These are phyloP conservation scores for Cladosporium sp. DNA, from an alignment of 2,329 filamentous ascomycete genomes.

Conservation along the genomic window DNA sequence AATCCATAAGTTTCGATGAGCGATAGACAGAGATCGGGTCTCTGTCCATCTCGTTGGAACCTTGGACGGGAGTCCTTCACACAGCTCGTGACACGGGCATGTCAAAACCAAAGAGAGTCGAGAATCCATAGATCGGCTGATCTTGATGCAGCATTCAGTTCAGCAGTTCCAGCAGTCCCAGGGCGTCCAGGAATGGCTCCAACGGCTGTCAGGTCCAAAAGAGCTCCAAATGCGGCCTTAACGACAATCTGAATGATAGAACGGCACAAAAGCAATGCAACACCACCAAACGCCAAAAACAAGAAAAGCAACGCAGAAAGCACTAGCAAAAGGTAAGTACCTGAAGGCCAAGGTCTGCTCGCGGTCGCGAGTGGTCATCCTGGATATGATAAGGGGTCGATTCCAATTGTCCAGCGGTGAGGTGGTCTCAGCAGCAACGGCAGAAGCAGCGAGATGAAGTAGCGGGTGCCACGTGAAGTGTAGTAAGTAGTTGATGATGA, in stretches of 20 bases:
- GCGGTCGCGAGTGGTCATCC: constrained; percentile 36
- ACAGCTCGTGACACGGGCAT: background rate
- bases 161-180: background rate
- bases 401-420: constrained; percentile 1
- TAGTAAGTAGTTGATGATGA: background rate
- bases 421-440: constrained; percentile 9
- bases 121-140: background rate
- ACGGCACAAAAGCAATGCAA: background rate
- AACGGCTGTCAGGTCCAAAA: background rate
- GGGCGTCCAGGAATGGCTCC: background rate
- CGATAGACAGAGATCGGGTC: background rate
- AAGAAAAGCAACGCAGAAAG: constrained; percentile 17
- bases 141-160: background rate
- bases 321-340: constrained; percentile 29
- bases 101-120: background rate
- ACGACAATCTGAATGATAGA: background rate
- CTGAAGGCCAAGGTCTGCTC: constrained; percentile 34
- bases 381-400: constrained; percentile 19
- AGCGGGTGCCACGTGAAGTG: constrained; percentile 1
- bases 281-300: constrained; percentile 8
- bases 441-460: constrained; percentile 13
- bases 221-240: background rate
- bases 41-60: background rate
- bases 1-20: too few relatives aligned
- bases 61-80: background rate